Evolutionary conservation across 768 basidiomycete species (phyloP).

Genomic region (Pulveroboletus sp.): DNA sequence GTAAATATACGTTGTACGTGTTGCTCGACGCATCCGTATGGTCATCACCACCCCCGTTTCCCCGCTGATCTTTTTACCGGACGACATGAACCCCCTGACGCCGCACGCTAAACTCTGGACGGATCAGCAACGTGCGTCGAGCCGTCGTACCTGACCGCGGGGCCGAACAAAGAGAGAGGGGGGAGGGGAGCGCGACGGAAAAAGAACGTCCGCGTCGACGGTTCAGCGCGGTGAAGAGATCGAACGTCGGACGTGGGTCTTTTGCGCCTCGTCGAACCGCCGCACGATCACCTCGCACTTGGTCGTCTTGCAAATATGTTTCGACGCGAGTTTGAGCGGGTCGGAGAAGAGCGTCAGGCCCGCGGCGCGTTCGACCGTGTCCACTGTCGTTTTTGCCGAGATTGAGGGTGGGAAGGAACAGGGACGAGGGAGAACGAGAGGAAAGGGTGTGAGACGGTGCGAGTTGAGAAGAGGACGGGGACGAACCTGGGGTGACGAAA

Average conservation of each 20-base stretch:
- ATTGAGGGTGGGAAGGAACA: not conserved
- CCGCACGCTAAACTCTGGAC: too few species aligned
- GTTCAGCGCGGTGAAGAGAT: conserved; percentile 39
- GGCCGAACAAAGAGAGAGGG: too few species aligned
- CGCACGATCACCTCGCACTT: conserved; percentile 87
- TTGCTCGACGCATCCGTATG: conserved; percentile 27
- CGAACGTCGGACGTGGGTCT: conserved; percentile 49
- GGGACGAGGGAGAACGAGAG: not conserved
- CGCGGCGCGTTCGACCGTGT: conserved; percentile 86
- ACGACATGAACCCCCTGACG: too few species aligned
- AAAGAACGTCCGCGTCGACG: too few species aligned
- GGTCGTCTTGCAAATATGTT: conserved; percentile 84
- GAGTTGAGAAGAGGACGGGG: not conserved
- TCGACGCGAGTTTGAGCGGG: conserved; percentile 65
- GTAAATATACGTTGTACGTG: conserved; percentile 17
- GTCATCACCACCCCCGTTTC: conserved; percentile 2
- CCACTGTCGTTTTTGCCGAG: conserved; percentile 44
- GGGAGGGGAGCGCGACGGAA: conserved; percentile 4
- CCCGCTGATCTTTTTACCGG: not conserved
- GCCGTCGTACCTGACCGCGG: too few species aligned
- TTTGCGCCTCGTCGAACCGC: conserved; percentile 87
- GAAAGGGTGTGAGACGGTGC: too few species aligned
- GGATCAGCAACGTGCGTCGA: too few species aligned
- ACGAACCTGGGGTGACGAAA: conserved; percentile 76
- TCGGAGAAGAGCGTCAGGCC: conserved; percentile 87